Evolutionary conservation across 2,329 filamentous ascomycete genomes (phyloP), one percentile per base, ranked within the genome.

Genomic region (Nothopassalora personata): DNA sequence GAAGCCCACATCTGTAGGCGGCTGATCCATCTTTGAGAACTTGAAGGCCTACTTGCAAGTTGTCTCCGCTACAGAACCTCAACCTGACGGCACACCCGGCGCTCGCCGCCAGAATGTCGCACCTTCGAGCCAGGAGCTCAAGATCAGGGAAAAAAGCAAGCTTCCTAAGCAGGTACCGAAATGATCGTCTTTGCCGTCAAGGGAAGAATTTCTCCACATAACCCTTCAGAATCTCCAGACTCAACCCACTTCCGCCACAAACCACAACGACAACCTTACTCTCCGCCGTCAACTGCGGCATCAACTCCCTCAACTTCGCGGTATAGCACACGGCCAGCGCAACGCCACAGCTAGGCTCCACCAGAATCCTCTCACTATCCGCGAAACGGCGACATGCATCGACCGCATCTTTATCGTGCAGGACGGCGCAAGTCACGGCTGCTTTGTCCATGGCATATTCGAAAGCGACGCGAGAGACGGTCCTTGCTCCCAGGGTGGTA

Each of bases 311-410:
- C 68, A 95, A 70, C 45, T 82, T 74, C 0, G 82, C 85, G 45
- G 83, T 83, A 68, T 90, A 91, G 59, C 80, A 85, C 3, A 84
- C 72, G 1, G 87, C 90, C 11, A 96, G 75, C 54, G 87, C 88
- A 5, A 93, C 91, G 0, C 92, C 91, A 72, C 93, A 97, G 0
- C 91, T 86, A 36, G 88, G 79, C 77, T 97, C 93, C 3, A 96
- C 90, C 58, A 96, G 78, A 58, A 93, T 76, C 28, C 88, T 79
- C 67, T 92, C 89, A 61, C 96, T 91, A 64, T 97, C 89, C 9
- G 90, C 87, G 62, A 97, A 86, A 27, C 84, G 80, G 68, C 88
- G 85, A 56, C 87, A 89, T 2, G 86, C 91, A 74, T 86, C 83
- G 19, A 89, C 90, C 0, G 93, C 92, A 68, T 94, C 89, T 3